Conservation (phyloP, 306 rosid species). For the Styphnolobium japonicum region DNA sequence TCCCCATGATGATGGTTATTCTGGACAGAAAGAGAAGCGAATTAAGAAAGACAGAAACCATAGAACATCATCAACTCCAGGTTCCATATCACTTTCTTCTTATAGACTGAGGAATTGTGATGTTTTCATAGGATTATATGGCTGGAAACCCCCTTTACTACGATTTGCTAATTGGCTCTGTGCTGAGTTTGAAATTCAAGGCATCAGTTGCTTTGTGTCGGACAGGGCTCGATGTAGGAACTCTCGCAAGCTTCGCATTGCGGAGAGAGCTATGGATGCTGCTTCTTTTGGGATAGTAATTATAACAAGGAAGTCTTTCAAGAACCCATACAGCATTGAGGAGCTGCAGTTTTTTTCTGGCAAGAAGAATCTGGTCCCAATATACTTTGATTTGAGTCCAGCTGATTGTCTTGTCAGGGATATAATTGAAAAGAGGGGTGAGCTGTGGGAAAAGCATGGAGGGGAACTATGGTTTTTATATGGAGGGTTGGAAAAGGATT, state of each 20-base stretch:
- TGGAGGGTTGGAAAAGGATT: constrained; percentile 82
- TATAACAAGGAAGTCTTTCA: constrained; percentile 80
- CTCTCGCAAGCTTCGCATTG: constrained; percentile 56
- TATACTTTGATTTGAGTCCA: constrained; percentile 77
- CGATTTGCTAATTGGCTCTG: constrained; percentile 79
- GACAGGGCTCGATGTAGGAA: constrained; percentile 72
- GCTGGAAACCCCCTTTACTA: constrained; percentile 57
- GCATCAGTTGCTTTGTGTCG: constrained; percentile 76
- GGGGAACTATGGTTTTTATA: constrained; percentile 78
- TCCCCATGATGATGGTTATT: constrained; percentile 31
- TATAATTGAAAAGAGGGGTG: constrained; percentile 88
- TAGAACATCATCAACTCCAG: constrained; percentile 37
- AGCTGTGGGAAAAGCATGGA: constrained; percentile 81
- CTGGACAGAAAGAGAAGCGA: constrained; percentile 45
- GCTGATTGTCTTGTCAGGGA: constrained; percentile 84
- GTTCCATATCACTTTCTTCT: constrained; percentile 63
- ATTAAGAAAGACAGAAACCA: constrained; percentile 40
- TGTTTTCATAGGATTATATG: constrained; percentile 75
- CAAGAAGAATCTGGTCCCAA: constrained; percentile 81
- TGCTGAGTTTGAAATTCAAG: constrained; percentile 83
- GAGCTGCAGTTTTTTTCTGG: constrained; percentile 70
- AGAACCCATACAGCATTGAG: constrained; percentile 75
- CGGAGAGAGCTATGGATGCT: constrained; percentile 84
- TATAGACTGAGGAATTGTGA: constrained; percentile 69
- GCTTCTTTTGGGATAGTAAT: constrained; percentile 78